phyloP scores from a whole-genome alignment of 805 yeast genomes.

The Ogataea pilisensis region DNA sequence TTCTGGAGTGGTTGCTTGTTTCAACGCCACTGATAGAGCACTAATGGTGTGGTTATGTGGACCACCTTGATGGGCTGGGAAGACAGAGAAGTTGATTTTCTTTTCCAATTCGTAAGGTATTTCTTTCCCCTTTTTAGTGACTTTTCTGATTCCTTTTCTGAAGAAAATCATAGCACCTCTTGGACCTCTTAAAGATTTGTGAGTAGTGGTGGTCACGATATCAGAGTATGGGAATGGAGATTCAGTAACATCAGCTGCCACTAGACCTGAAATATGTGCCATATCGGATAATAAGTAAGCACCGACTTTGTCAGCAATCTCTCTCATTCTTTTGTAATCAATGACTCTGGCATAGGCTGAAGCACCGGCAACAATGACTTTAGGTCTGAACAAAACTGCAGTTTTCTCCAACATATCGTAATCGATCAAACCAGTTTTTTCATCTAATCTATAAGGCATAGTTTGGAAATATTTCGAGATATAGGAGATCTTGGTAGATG shows the following conservation, averaged over 20 bases:
- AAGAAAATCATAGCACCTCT: slow-evolving; percentile 99
- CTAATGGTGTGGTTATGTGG: slow-evolving; percentile 99
- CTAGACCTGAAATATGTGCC: slow-evolving; percentile 97
- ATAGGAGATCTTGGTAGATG: slow-evolving; percentile 86
- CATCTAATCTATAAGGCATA: slow-evolving; percentile 95
- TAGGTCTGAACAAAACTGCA: slow-evolving; percentile 91
- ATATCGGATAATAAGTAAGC: slow-evolving; percentile 95
- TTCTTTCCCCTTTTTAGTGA: slow-evolving; percentile 90
- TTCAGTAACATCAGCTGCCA: slow-evolving; percentile 93
- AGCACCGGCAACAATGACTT: slow-evolving; percentile 95
- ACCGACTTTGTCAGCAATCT: slow-evolving; percentile 95
- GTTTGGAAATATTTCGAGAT: slow-evolving; percentile 97
- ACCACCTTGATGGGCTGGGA: slow-evolving; percentile 99
- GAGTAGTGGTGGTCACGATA: slow-evolving; percentile 97
- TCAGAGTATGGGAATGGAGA: slow-evolving; percentile 97
- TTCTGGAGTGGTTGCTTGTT: slow-evolving; percentile 89
- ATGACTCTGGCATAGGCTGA: slow-evolving; percentile 96
- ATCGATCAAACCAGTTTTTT: slow-evolving; percentile 90
- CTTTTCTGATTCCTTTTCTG: slow-evolving; percentile 90
- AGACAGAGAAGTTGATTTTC: slow-evolving; percentile 95
- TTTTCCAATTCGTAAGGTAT: slow-evolving; percentile 86
- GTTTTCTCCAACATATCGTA: slow-evolving; percentile 91
- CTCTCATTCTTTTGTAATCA: slow-evolving; percentile 94
- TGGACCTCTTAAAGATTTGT: slow-evolving; percentile 98
- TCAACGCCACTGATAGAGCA: slow-evolving; percentile 94